Evolutionary conservation across 1,139 yeast species (phyloP).

Genomic region (Spencermartinsiella ligniputridi): DNA sequence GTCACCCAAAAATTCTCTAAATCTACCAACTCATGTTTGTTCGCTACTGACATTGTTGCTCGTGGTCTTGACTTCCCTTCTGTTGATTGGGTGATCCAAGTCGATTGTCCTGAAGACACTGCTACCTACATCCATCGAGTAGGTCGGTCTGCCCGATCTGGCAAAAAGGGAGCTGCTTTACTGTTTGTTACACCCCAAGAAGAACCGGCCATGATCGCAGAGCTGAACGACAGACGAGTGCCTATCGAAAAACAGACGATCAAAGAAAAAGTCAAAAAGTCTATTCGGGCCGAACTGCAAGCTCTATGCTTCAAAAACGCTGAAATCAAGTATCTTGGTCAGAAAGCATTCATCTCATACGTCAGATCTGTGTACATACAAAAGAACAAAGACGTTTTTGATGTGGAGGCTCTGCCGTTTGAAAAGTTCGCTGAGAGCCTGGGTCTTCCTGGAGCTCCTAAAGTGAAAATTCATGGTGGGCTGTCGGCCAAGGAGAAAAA

Average conservation of each 20-base stretch:
- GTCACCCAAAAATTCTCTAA: constrained; percentile 80
- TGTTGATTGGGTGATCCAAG: constrained; percentile 94
- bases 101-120: constrained; percentile 94
- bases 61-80: constrained; percentile 97
- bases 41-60: constrained; percentile 97
- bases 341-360: constrained; percentile 91
- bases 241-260: constrained; percentile 70
- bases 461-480: constrained; percentile 64
- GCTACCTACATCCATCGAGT: constrained; percentile 96
- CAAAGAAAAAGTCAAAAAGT: constrained; percentile 69
- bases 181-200: constrained; percentile 81
- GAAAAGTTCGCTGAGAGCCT: constrained; percentile 82
- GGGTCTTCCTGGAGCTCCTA: constrained; percentile 96
- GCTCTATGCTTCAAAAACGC: constrained; percentile 90
- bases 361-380: constrained; percentile 80
- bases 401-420: constrained; percentile 65
- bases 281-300: constrained; percentile 80
- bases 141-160: constrained; percentile 94
- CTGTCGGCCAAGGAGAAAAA: constrained; percentile 64
- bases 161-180: constrained; percentile 81
- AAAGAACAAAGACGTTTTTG: constrained; percentile 78
- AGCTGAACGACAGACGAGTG: constrained; percentile 59
- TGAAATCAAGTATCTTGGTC: constrained; percentile 85
- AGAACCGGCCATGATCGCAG: constrained; percentile 68
- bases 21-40: constrained; percentile 81